Evolutionary conservation across 1,284 basidiomycete species (phyloP).

Genomic region (Anthracocystis walkeri): DNA sequence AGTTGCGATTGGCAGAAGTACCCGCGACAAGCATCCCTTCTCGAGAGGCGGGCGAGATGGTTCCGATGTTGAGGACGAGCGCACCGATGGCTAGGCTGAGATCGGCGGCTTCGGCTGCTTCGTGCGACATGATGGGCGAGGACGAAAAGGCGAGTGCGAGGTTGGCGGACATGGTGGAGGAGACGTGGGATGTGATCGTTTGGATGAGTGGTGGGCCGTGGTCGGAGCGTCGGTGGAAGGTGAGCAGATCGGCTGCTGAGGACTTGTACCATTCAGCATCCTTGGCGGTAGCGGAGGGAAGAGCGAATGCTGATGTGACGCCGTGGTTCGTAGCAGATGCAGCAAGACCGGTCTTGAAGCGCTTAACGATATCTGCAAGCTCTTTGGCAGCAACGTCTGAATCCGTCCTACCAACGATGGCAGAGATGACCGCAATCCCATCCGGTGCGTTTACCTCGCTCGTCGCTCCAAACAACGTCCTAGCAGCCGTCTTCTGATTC

Average conservation of each 20-base stretch:
- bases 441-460: constrained; percentile 47
- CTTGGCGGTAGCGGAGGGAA: neutral
- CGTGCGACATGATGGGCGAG: constrained; percentile 85
- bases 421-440: constrained; percentile 90
- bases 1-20: constrained; percentile 65
- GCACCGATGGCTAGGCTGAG: constrained; percentile 78
- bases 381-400: constrained; percentile 75
- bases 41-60: constrained; percentile 75
- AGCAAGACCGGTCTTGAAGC: constrained; percentile 63
- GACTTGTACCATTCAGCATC: constrained; percentile 32
- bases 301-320: constrained; percentile 28
- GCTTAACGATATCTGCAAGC: constrained; percentile 68
- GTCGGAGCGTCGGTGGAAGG: constrained; percentile 28
- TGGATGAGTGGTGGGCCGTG: constrained; percentile 58
- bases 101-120: constrained; percentile 82
- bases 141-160: constrained; percentile 87
- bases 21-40: constrained; percentile 87
- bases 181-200: constrained; percentile 91
- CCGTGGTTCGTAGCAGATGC: constrained; percentile 10
- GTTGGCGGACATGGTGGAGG: constrained; percentile 90
- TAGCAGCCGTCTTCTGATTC: constrained; percentile 60
- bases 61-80: constrained; percentile 91
- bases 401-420: constrained; percentile 80
- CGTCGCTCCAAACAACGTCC: constrained; percentile 59
- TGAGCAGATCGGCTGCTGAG: constrained; percentile 29